phyloP scores from a whole-genome alignment of 192 early-diverging fungal genomes.

The Gonapodya sp. region DNA sequence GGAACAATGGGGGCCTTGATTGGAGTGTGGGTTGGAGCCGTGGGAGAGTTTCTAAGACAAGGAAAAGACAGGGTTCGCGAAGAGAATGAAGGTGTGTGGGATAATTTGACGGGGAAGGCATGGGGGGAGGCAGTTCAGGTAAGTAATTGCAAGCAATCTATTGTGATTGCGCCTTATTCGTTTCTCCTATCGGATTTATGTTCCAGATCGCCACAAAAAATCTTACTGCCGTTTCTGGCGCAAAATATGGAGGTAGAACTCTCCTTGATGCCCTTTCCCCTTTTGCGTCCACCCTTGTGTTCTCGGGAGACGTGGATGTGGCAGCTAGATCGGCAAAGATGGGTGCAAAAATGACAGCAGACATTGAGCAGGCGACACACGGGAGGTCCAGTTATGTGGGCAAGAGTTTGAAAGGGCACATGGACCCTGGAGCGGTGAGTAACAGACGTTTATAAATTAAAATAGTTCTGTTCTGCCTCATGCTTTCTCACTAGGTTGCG shows the following conservation, averaged over 20 bases:
- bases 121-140: neutral
- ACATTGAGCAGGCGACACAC: constrained; percentile 12
- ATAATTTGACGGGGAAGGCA: neutral
- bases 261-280: constrained; percentile 62
- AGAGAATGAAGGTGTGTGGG: neutral
- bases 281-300: constrained; percentile 40
- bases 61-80: neutral
- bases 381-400: constrained; percentile 7
- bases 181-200: neutral
- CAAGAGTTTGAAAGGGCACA: neutral
- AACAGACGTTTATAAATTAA: no score
- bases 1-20: neutral
- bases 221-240: neutral
- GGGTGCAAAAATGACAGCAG: constrained; percentile 6
- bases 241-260: constrained; percentile 48
- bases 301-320: constrained; percentile 23
- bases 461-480: no score
- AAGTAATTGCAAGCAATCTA: neutral
- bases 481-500: neutral
- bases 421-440: neutral
- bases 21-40: neutral
- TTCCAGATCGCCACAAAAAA: neutral
- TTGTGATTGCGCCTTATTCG: no score
- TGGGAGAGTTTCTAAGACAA: neutral
- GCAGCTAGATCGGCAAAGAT: neutral